Evolutionary conservation across 1,139 yeast species (phyloP), one percentile per base, ranked within the genome.

Genomic region (Zygosaccharomyces pseudobailii): DNA sequence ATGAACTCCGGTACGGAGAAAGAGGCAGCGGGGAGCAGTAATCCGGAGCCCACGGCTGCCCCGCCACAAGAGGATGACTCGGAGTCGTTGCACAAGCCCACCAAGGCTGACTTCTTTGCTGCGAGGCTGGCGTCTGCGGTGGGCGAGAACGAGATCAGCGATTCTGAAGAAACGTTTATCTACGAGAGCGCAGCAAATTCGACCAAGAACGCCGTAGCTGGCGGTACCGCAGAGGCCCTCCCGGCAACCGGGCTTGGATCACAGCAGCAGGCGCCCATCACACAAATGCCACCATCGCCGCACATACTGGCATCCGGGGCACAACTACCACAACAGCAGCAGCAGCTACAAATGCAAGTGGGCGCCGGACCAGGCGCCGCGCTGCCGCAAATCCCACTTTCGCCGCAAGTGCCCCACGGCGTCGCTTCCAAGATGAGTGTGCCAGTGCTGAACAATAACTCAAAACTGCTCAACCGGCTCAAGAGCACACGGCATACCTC

Each of bases 121-220:
- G 97, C 97, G 0, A 85, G 85, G 58, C 72, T 90, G 53, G 97
- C 97, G 6, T 84, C 89, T 54, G 97, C 97, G 0, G 95, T 90
- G 6, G 96, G 87, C 57, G 96, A 88, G 58, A 88, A 80, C 23
- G 89, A 86, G 50, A 79, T 85, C 40, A 83, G 90, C 36, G 97
- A 88, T 63, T 82, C 90, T 36, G 96, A 89, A 57, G 97, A 92
- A 65, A 87, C 96, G 0, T 90, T 90, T 73, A 96, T 90, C 9
- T 90, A 90, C 64, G 97, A 89, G 58, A 67, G 73, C 1, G 70
- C 72, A 5, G 71, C 68, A 3, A 65, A 69, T 48, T 73, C 72
- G 10, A 62, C 70, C 34, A 67, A 69, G 33, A 65, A 72, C 34
- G 61, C 66, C 13, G 60, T 61, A 4, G 30, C 45, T 9, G 39